phyloP scores from a whole-genome alignment of 352 stramenopile genomes.

The Stephanocyclus meneghinianus region DNA sequence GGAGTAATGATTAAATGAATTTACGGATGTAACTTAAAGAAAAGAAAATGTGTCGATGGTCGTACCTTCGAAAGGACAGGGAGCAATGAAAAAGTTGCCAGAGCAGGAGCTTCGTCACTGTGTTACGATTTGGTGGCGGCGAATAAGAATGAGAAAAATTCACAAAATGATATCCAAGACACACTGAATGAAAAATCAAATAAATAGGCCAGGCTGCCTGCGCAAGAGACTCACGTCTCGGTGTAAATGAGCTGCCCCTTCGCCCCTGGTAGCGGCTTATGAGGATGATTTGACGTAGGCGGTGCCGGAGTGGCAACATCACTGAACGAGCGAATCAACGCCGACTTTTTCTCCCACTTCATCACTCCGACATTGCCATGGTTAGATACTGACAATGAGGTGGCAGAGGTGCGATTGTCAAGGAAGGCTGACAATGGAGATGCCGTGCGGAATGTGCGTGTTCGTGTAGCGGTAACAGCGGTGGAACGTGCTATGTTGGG shows the following conservation, averaged over 20 bases:
- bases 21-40: slow-evolving; percentile 3
- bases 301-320: slow-evolving; percentile 53
- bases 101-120: slow-evolving; percentile 78
- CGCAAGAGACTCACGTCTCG: slow-evolving; percentile 60
- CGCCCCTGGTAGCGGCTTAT: slow-evolving; percentile 58
- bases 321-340: slow-evolving; percentile 44
- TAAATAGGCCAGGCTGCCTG: not conserved
- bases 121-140: not conserved
- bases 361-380: not conserved
- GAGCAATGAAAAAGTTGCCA: slow-evolving; percentile 84
- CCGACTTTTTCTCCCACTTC: slow-evolving; percentile 8
- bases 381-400: slow-evolving; percentile 17
- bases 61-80: slow-evolving; percentile 75
- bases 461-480: not conserved
- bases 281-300: slow-evolving; percentile 72
- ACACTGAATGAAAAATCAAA: slow-evolving; percentile 1
- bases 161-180: not conserved
- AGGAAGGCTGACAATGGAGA: slow-evolving; percentile 19
- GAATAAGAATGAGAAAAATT: not conserved
- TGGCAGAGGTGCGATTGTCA: slow-evolving; percentile 27
- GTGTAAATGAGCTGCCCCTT: slow-evolving; percentile 83
- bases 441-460: slow-evolving; percentile 17
- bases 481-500: slow-evolving; percentile 24
- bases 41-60: not conserved
- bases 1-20: not conserved